Percentiles rank a stretch among this genome's conserved stretches.
Conservation (phyloP, 441 rosid genomes). For the Metrosideros polymorpha region DNA sequence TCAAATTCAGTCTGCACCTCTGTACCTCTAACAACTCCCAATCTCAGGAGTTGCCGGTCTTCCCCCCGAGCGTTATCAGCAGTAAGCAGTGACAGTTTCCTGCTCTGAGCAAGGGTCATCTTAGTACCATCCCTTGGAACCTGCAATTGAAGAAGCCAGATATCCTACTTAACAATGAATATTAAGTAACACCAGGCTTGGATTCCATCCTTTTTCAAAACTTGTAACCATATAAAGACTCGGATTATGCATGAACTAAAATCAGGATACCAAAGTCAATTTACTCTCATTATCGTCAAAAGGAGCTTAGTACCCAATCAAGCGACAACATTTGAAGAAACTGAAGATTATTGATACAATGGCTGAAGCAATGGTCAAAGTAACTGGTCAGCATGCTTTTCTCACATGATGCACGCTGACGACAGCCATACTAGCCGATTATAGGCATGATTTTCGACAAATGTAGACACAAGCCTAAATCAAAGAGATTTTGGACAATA, state of each 20-base stretch:
- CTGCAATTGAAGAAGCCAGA: slow-evolving; percentile 22
- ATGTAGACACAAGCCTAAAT: neutral
- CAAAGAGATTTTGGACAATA: neutral
- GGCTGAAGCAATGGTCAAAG: no score
- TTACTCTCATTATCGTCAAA: neutral
- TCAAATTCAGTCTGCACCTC: slow-evolving; percentile 94
- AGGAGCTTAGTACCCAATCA: neutral
- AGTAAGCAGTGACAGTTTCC: slow-evolving; percentile 82
- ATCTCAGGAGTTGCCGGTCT: slow-evolving; percentile 94
- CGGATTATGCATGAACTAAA: neutral
- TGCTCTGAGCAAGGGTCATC: slow-evolving; percentile 95
- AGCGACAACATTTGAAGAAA: neutral
- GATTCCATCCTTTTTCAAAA: neutral
- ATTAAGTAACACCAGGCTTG: neutral
- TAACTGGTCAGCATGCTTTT: neutral
- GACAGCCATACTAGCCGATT: neutral
- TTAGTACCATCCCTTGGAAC: slow-evolving; percentile 81
- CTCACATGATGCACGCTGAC: neutral
- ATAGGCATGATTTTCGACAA: neutral
- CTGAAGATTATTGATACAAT: no score
- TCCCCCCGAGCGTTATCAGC: slow-evolving; percentile 99
- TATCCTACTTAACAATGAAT: neutral
- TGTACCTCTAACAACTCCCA: slow-evolving; percentile 97
- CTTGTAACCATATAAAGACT: neutral
- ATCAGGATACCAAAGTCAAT: neutral